Evolutionary conservation across 2,329 filamentous ascomycete species (phyloP).

Genomic region (Neonectria neomacrospora): DNA sequence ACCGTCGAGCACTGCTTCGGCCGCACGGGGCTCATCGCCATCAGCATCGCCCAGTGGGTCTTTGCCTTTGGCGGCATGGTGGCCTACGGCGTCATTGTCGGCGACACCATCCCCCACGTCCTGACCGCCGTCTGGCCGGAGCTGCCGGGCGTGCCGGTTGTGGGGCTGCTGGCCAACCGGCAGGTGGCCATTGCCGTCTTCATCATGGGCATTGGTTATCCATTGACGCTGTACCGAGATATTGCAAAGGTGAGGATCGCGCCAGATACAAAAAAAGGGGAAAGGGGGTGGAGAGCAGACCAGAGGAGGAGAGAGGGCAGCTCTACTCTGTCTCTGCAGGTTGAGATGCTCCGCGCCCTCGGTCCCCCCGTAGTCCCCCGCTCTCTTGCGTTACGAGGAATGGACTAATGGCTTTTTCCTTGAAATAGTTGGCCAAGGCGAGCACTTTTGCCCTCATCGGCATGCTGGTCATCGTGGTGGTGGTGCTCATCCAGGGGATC

Average conservation of each 20-base stretch:
- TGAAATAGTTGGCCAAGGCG: conserved; percentile 85
- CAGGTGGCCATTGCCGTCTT: conserved; percentile 89
- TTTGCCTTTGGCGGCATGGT: conserved; percentile 99
- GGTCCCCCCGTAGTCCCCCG: background rate
- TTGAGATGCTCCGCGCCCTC: background rate
- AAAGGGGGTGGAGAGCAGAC: background rate
- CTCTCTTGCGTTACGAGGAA: conserved; percentile 2
- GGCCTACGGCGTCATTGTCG: conserved; percentile 96
- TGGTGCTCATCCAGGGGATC: conserved; percentile 85
- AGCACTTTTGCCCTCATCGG: conserved; percentile 92
- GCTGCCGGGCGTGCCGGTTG: conserved; percentile 75
- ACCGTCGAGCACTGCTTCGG: conserved; percentile 98
- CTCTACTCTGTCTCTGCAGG: background rate
- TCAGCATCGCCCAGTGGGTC: conserved; percentile 91
- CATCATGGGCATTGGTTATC: conserved; percentile 86
- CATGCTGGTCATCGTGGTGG: conserved; percentile 90
- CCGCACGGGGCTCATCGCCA: conserved; percentile 85
- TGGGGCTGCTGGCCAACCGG: conserved; percentile 85
- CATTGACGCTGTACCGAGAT: conserved; percentile 92
- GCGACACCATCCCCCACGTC: conserved; percentile 95
- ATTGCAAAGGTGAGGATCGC: conserved; percentile 82
- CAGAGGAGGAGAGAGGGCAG: background rate
- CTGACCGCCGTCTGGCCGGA: conserved; percentile 83
- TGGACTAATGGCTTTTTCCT: conserved; percentile 25
- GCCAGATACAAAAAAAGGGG: background rate